These are phyloP conservation scores for Wickerhamomyces sp. DNA, from an alignment of 1,139 yeast species.

Conservation along the genomic window DNA sequence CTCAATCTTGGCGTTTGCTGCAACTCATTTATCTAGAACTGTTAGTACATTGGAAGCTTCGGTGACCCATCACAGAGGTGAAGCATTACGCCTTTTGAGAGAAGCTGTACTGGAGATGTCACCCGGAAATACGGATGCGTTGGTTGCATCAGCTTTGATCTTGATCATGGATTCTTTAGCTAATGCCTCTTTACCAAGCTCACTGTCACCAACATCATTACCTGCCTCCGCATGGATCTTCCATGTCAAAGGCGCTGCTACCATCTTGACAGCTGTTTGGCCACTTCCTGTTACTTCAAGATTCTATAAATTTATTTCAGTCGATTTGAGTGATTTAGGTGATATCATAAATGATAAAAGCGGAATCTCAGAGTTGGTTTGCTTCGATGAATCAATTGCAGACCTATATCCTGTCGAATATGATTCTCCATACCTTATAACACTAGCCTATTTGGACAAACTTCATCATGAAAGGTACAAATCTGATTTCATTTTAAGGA, in stretches of 20 bases:
- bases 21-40: constrained; percentile 80
- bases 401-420: constrained; percentile 84
- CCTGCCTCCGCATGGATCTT: constrained; percentile 97
- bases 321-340: constrained; percentile 72
- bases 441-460: constrained; percentile 82
- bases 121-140: constrained; percentile 82
- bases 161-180: constrained; percentile 91
- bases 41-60: constrained; percentile 76
- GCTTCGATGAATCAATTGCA: constrained; percentile 81
- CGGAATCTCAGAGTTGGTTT: constrained; percentile 56
- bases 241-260: constrained; percentile 96
- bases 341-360: constrained; percentile 54
- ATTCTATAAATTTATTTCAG: constrained; percentile 72
- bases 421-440: constrained; percentile 78
- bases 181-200: constrained; percentile 75
- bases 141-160: constrained; percentile 86
- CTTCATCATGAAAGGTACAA: constrained; percentile 77
- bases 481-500: constrained; percentile 78
- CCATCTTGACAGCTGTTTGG: constrained; percentile 91
- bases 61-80: constrained; percentile 83
- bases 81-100: constrained; percentile 72
- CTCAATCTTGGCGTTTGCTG: constrained; percentile 81
- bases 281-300: constrained; percentile 78
- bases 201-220: constrained; percentile 52
- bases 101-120: constrained; percentile 84